Conservation (phyloP, 2,329 filamentous ascomycete genomes). For the Fusarium clavum region DNA sequence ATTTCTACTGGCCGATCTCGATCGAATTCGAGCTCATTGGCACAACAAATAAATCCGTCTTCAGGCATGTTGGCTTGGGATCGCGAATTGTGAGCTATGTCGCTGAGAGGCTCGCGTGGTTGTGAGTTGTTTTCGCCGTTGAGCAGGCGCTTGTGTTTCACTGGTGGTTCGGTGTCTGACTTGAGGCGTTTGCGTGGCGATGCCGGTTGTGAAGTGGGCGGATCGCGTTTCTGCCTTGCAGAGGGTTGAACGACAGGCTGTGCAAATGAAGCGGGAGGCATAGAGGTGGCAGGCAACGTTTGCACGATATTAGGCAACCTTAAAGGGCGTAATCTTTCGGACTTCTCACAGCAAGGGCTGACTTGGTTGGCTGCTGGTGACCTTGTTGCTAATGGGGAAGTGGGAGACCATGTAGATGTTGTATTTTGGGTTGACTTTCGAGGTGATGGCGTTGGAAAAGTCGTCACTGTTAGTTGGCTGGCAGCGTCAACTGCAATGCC, state of each 20-base stretch:
- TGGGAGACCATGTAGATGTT: slow-evolving; percentile 27
- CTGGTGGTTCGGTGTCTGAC: background rate
- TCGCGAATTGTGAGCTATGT: slow-evolving; percentile 43
- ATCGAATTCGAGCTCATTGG: background rate
- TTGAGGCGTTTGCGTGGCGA: slow-evolving; percentile 39
- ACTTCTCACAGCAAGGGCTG: background rate
- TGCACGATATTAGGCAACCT: background rate
- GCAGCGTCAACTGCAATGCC: slow-evolving; percentile 56
- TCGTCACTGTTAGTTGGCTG: slow-evolving; percentile 60
- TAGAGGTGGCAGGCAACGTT: slow-evolving; percentile 20
- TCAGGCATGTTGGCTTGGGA: slow-evolving; percentile 21
- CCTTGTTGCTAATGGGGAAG: slow-evolving; percentile 21
- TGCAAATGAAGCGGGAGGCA: background rate
- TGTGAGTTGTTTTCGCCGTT: background rate
- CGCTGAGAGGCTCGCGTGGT: slow-evolving; percentile 37
- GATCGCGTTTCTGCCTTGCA: slow-evolving; percentile 4
- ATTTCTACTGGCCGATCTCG: background rate
- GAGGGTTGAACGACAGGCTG: background rate
- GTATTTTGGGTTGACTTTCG: slow-evolving; percentile 45
- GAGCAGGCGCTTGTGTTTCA: background rate
- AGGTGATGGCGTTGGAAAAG: slow-evolving; percentile 52
- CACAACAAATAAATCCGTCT: background rate
- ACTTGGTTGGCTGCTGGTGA: background rate
- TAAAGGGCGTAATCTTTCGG: background rate
- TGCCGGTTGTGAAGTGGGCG: background rate